Evolutionary conservation across 768 basidiomycete genomes (phyloP).

Genomic region (Mrakia blollopis): DNA sequence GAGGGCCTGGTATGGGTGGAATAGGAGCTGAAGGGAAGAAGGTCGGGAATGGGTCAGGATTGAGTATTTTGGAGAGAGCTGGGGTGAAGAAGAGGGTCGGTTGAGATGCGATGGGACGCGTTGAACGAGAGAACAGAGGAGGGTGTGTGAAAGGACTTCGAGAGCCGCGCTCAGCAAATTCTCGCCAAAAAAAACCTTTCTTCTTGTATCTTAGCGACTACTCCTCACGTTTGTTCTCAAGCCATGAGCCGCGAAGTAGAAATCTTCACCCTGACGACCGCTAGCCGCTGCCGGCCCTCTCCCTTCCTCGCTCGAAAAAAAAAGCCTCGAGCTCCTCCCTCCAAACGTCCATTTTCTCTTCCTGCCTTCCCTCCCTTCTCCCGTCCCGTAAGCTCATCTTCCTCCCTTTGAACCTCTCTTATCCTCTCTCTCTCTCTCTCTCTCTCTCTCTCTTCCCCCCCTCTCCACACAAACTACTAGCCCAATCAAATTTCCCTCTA

Average conservation of each 20-base stretch:
- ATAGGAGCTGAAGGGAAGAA: neutral
- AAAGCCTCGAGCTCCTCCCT: neutral
- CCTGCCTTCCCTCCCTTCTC: neutral
- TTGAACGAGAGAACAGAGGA: too few species aligned
- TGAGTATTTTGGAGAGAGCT: conserved; percentile 1
- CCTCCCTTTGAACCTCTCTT: neutral
- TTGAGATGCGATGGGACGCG: neutral
- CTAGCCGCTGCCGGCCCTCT: neutral
- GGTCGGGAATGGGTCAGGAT: neutral
- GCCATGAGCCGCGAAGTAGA: too few species aligned
- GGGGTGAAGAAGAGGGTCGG: neutral
- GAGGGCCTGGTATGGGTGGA: neutral
- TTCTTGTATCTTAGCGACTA: too few species aligned
- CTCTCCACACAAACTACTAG: neutral
- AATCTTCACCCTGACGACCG: too few species aligned
- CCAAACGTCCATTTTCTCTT: neutral
- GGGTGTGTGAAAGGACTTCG: too few species aligned
- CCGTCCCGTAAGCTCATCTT: neutral
- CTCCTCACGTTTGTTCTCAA: too few species aligned
- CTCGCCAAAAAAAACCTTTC: too few species aligned
- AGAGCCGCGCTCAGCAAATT: too few species aligned
- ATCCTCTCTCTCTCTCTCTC: neutral
- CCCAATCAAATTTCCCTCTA: neutral
- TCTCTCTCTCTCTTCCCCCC: neutral
- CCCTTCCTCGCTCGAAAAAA: neutral